Percentiles rank a stretch among this genome's conserved stretches.
Conservation (phyloP, 345 rosid genomes). For the Pugionium dolabratum region DNA sequence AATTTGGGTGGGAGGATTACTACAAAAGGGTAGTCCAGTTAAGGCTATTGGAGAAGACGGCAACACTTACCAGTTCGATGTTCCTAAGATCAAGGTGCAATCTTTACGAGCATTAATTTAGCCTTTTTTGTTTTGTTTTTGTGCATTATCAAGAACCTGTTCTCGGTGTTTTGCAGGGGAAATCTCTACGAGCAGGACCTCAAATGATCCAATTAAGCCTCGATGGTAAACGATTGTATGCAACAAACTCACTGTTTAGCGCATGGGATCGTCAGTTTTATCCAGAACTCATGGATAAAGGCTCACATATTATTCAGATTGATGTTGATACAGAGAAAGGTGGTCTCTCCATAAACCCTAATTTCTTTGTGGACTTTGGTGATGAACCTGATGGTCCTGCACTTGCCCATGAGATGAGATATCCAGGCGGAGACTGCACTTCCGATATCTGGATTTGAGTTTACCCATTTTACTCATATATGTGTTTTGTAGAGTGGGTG, state of each 20-base stretch:
- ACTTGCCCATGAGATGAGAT: slow-evolving; percentile 90
- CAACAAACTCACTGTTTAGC: slow-evolving; percentile 82
- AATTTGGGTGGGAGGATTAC: slow-evolving; percentile 71
- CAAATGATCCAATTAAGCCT: slow-evolving; percentile 86
- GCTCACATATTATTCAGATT: slow-evolving; percentile 82
- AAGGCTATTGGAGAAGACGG: slow-evolving; percentile 63
- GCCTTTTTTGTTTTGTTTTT: neutral
- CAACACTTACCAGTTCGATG: slow-evolving; percentile 59
- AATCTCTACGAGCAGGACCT: slow-evolving; percentile 73
- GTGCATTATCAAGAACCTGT: neutral
- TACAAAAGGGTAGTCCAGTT: slow-evolving; percentile 65
- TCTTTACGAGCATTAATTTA: neutral
- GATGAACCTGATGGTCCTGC: slow-evolving; percentile 83
- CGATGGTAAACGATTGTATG: slow-evolving; percentile 85
- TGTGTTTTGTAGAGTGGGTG: no score
- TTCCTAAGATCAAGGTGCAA: slow-evolving; percentile 60
- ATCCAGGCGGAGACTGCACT: slow-evolving; percentile 90
- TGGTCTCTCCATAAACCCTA: slow-evolving; percentile 65
- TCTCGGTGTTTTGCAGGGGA: slow-evolving; percentile 46
- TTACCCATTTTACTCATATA: no score
- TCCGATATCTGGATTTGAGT: slow-evolving; percentile 70
- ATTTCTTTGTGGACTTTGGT: slow-evolving; percentile 79
- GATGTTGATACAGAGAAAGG: slow-evolving; percentile 76
- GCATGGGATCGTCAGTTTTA: slow-evolving; percentile 81
- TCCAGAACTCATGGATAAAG: slow-evolving; percentile 70